Evolutionary conservation across 768 basidiomycete genomes (phyloP).

Genomic region (Exidia glandulosa): DNA sequence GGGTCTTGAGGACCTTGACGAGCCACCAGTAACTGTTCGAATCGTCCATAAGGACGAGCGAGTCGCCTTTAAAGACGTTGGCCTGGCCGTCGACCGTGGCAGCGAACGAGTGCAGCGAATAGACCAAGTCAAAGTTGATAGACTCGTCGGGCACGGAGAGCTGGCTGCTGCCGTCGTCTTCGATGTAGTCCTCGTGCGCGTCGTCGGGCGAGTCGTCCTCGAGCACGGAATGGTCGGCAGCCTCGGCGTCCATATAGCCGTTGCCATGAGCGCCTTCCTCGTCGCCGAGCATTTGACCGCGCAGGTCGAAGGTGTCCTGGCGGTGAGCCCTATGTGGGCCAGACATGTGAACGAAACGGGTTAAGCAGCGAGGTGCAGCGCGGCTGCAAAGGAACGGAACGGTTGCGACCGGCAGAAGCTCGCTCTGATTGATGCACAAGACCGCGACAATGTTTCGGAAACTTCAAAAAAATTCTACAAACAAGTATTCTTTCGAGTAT

Average conservation of each 20-base stretch:
- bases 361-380: too few relatives aligned
- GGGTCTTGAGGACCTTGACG: conserved; percentile 94
- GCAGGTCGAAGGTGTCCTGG: conserved; percentile 63
- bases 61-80: conserved; percentile 96
- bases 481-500: too few relatives aligned
- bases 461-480: too few relatives aligned
- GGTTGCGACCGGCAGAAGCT: too few relatives aligned
- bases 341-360: too few relatives aligned
- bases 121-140: conserved; percentile 88
- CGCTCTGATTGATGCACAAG: too few relatives aligned
- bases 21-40: conserved; percentile 99
- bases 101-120: conserved; percentile 87
- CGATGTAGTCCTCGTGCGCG: conserved; percentile 49
- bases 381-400: too few relatives aligned
- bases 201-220: conserved; percentile 69
- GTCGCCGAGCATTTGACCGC: conserved; percentile 26
- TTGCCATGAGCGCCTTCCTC: too few relatives aligned
- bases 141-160: conserved; percentile 84
- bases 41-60: conserved; percentile 92
- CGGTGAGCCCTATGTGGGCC: conserved; percentile 16
- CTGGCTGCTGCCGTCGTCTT: conserved; percentile 61
- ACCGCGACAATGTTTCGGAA: too few relatives aligned
- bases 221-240: conserved; percentile 56
- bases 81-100: conserved; percentile 99
- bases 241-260: background rate